A percentile compares a stretch with the other conserved stretches of the same genome.
Conservation (phyloP, 2,329 filamentous ascomycete species). For the Huntiella decipiens region DNA sequence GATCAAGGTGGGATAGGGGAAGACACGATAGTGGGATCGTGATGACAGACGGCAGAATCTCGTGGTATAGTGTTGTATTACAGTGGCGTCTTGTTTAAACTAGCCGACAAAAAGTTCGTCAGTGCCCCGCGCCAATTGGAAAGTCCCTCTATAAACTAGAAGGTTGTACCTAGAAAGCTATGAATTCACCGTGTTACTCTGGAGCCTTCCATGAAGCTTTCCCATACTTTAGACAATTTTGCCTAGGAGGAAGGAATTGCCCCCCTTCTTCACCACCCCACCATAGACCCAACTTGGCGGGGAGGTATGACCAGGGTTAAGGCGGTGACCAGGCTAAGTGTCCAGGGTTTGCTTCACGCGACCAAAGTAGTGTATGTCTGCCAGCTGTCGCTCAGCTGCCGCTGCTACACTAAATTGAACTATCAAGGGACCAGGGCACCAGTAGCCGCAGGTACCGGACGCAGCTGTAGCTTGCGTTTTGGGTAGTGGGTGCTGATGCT, state of each 20-base stretch:
- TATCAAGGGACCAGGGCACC: too few relatives aligned
- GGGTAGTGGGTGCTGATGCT: not conserved
- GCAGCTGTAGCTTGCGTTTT: not conserved
- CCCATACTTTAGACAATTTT: not conserved
- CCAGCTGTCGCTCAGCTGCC: not conserved
- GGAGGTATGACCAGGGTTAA: not conserved
- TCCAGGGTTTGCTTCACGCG: too few relatives aligned
- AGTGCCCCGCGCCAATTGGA: not conserved
- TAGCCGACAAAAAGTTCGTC: not conserved
- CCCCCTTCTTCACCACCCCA: slow-evolving; percentile 3
- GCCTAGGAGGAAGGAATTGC: not conserved
- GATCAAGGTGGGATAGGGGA: slow-evolving; percentile 6
- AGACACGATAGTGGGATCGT: slow-evolving; percentile 6
- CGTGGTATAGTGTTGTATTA: not conserved
- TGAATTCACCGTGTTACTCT: not conserved
- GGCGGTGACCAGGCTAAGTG: not conserved
- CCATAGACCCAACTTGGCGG: not conserved
- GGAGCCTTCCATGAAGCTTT: slow-evolving; percentile 3
- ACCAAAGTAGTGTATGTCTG: not conserved
- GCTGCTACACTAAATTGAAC: too few relatives aligned
- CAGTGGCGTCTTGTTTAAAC: not conserved
- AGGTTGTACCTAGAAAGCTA: not conserved
- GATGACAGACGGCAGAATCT: not conserved
- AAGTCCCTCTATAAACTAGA: not conserved
- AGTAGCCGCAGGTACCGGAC: too few relatives aligned